Evolutionary conservation across 1,139 yeast genomes (phyloP).

Genomic region (Candida tetrigidarum): DNA sequence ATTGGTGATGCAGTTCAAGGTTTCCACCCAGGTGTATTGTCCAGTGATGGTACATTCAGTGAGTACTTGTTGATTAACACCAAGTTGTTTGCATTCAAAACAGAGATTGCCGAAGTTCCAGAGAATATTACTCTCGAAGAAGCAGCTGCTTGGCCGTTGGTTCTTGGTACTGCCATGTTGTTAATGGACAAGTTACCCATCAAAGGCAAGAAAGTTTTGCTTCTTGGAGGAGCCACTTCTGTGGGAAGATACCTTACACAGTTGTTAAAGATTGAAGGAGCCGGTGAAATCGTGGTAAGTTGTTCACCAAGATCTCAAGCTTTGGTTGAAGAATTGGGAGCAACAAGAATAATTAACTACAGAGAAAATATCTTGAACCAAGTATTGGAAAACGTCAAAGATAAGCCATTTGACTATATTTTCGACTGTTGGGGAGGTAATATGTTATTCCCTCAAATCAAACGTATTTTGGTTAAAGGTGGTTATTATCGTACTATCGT

Average conservation of each 20-base stretch:
- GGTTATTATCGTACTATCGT: conserved; percentile 52
- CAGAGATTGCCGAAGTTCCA: conserved; percentile 51
- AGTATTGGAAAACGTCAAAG: conserved; percentile 25
- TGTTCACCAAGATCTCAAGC: conserved; percentile 37
- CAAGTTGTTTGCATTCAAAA: conserved; percentile 22
- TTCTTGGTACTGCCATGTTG: conserved; percentile 59
- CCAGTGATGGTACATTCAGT: conserved; percentile 56
- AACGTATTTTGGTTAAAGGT: conserved; percentile 35
- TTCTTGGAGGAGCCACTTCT: conserved; percentile 74
- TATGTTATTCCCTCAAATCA: conserved; percentile 23
- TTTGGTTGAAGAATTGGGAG: conserved; percentile 52
- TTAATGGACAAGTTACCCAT: conserved; percentile 29
- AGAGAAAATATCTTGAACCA: conserved; percentile 24
- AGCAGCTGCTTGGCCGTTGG: conserved; percentile 62
- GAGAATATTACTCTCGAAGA: conserved; percentile 46
- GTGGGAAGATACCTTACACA: conserved; percentile 67
- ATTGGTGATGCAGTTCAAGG: conserved; percentile 74
- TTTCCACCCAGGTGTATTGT: conserved; percentile 39
- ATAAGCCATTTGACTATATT: conserved; percentile 29
- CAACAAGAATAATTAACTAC: conserved; percentile 55
- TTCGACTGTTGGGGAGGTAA: conserved; percentile 32
- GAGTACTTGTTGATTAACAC: conserved; percentile 40
- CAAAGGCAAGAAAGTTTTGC: conserved; percentile 39
- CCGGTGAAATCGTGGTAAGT: conserved; percentile 48
- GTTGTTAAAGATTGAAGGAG: conserved; percentile 52